Base-by-base conservation (phyloP, 495 filamentous ascomycete genomes). In the Aspergillus cavernicola region DNA sequence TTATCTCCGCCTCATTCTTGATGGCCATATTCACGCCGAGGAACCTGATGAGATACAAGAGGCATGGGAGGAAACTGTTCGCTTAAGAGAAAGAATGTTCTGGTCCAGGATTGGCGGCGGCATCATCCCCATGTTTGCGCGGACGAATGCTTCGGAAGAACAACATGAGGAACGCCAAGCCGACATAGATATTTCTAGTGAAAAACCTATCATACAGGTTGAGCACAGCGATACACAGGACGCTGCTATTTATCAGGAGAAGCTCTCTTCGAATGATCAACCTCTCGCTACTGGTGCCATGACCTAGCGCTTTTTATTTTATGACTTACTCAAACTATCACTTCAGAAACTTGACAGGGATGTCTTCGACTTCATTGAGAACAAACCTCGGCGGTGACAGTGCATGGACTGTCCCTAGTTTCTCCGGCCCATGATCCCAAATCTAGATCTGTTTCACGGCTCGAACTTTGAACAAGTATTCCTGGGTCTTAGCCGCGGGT, bases 41-140 rank as follows among this genome's bases (percentile, higher is more conserved):
- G 90, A 96, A 32, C 76, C 82, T 28, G 88, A 90, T 50, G 87
- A 88, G 31, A 83, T 89, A 65, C 86, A 84, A 56, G 83, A 83
- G 29, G 90, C 91, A 4, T 98, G 93, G 93, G 90, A 96, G 63
- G 93, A 97, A 69, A 88, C 88, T 47, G 85, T 95, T 15, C 82
- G 87, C 16, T 71, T 97, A 43, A 77, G 93, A 38, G 93, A 98
- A 65, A 80, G 90, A 55, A 95, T 97, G 86, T 98, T 98, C 64
- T 98, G 93, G 93, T 84, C 86, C 39, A 75, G 93, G 23, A 81
- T 97, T 39, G 92, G 92, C 13, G 92, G 87, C 13, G 92, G 92
- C 15, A 88, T 97, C 4, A 73, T 97, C 38, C 92, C 91, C 0
- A 69, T 76, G n/a, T 77, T 77, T 20, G 56, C 72, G 16, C 63